Conservation (phyloP, 2,329 filamentous ascomycete genomes). For the Cryphonectria parasitica region DNA sequence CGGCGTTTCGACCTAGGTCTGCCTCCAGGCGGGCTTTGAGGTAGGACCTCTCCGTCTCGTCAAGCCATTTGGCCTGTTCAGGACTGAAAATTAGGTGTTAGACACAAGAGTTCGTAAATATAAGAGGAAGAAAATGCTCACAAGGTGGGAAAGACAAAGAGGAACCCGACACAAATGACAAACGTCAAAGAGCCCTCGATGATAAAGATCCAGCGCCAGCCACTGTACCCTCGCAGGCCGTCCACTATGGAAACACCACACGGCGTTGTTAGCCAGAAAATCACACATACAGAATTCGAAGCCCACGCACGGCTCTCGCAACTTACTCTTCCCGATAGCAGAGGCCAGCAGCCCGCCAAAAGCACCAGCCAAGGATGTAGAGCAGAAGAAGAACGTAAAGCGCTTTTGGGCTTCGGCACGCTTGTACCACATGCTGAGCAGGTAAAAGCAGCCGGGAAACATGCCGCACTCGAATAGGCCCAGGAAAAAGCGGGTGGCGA, state of each 20-base stretch:
- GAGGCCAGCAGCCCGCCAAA: constrained; percentile 86
- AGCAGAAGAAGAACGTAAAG: constrained; percentile 92
- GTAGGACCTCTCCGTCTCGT: constrained; percentile 68
- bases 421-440: constrained; percentile 89
- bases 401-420: constrained; percentile 86
- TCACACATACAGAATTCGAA: no score
- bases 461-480: constrained; percentile 77
- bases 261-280: no score
- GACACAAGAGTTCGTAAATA: not conserved
- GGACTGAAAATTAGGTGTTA: constrained; percentile 46
- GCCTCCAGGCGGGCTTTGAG: constrained; percentile 67
- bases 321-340: constrained; percentile 75
- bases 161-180: constrained; percentile 63
- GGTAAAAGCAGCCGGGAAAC: constrained; percentile 67
- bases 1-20: constrained; percentile 70
- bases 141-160: constrained; percentile 74
- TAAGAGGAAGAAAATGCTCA: constrained; percentile 33
- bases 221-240: constrained; percentile 65
- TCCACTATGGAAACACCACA: constrained; percentile 57
- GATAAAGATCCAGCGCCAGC: constrained; percentile 86
- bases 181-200: constrained; percentile 71
- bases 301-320: not conserved
- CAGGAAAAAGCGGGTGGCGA: constrained; percentile 84
- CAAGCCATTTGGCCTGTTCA: constrained; percentile 74
- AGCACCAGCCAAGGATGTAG: constrained; percentile 76